phyloP scores from a whole-genome alignment of 2,329 filamentous ascomycete species.

The Thermoascus crustaceus region DNA sequence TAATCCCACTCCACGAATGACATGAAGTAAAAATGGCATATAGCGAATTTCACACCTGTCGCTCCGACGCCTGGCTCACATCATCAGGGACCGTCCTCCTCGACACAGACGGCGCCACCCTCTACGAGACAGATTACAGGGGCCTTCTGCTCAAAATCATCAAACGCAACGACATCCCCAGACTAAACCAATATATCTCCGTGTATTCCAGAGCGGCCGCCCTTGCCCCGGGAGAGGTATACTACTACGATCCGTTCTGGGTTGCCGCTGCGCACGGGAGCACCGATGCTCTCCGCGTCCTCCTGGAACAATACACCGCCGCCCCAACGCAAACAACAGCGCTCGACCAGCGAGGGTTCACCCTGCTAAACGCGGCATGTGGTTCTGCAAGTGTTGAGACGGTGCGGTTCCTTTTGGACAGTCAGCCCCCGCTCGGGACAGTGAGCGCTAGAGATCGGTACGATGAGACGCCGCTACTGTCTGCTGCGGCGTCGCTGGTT shows the following conservation, averaged over 20 bases:
- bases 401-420: slow-evolving; percentile 10
- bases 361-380: slow-evolving; percentile 11
- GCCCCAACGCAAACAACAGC: slow-evolving; percentile 3
- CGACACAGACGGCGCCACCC: not conserved
- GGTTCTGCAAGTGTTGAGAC: slow-evolving; percentile 7
- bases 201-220: not conserved
- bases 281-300: slow-evolving; percentile 10
- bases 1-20: too few species aligned
- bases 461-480: not conserved
- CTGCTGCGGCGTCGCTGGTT: not conserved
- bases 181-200: slow-evolving; percentile 5
- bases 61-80: not conserved
- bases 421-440: slow-evolving; percentile 9
- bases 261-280: slow-evolving; percentile 10
- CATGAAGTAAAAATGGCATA: not conserved
- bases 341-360: slow-evolving; percentile 5
- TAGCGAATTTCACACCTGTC: not conserved
- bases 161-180: slow-evolving; percentile 3
- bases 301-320: slow-evolving; percentile 11
- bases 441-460: slow-evolving; percentile 2
- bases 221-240: not conserved
- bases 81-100: not conserved
- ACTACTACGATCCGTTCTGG: slow-evolving; percentile 10
- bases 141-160: slow-evolving; percentile 2
- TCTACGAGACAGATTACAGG: slow-evolving; percentile 2